Percentiles rank a stretch among this genome's conserved stretches.
phyloP scores from a whole-genome alignment of 2,329 filamentous ascomycete species.

The Leptographium flavum region DNA sequence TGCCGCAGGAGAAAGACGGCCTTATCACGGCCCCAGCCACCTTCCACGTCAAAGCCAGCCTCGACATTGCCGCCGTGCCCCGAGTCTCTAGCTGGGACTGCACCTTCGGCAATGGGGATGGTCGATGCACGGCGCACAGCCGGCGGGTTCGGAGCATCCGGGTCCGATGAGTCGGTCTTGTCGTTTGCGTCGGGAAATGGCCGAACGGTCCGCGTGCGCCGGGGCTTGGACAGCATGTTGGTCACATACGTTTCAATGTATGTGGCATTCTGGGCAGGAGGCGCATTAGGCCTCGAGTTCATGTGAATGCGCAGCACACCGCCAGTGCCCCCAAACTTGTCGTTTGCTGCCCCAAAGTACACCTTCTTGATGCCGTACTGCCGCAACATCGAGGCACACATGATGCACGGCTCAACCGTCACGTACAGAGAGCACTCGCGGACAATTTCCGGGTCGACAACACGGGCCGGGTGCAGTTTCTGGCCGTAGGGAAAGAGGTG shows the following conservation, averaged over 20 bases:
- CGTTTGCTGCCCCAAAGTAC: constrained; percentile 90
- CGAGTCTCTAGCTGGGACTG: constrained; percentile 14
- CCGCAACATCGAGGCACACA: constrained; percentile 87
- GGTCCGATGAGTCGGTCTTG: background rate
- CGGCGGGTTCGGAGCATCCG: constrained; percentile 2
- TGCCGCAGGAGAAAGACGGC: constrained; percentile 82
- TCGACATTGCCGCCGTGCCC: constrained; percentile 59
- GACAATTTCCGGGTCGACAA: constrained; percentile 54
- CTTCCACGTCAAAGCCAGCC: constrained; percentile 65
- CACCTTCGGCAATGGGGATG: constrained; percentile 13
- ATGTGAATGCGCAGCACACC: constrained; percentile 80
- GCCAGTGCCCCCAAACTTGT: constrained; percentile 92
- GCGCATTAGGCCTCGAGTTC: constrained; percentile 30
- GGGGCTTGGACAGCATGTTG: constrained; percentile 10
- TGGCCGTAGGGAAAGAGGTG: constrained; percentile 49
- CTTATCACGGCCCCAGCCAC: constrained; percentile 80
- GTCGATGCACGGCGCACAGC: constrained; percentile 10
- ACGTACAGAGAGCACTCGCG: constrained; percentile 72
- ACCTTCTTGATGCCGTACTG: constrained; percentile 82
- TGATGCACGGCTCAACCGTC: constrained; percentile 95
- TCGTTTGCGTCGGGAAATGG: background rate
- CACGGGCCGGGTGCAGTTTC: constrained; percentile 37
- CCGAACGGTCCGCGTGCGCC: constrained; percentile 1
- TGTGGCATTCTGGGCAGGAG: constrained; percentile 12
- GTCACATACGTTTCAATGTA: constrained; percentile 13